Evolutionary conservation across 1,139 yeast genomes (phyloP).

Genomic region (Cylindricascospora bacillispora): DNA sequence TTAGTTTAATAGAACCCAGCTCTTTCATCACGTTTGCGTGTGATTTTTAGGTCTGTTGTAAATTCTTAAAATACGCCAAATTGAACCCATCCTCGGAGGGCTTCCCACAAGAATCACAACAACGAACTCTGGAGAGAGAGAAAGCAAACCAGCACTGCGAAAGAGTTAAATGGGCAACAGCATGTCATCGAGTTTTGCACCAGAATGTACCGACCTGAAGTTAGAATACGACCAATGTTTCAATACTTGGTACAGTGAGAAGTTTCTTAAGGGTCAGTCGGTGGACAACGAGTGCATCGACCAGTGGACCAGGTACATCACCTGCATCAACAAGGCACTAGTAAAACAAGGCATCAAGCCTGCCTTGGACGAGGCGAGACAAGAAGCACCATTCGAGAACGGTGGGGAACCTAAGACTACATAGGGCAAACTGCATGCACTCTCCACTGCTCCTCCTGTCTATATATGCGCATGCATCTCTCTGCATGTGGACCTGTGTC

Average conservation of each 20-base stretch:
- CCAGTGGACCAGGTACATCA: constrained; percentile 76
- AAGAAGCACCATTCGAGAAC: constrained; percentile 76
- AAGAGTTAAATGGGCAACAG: constrained; percentile 51
- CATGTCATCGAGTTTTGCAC: constrained; percentile 89
- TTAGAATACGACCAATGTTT: constrained; percentile 83
- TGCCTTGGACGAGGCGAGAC: constrained; percentile 83
- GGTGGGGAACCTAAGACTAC: constrained; percentile 46
- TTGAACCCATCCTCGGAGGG: background rate
- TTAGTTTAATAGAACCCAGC: too few relatives aligned
- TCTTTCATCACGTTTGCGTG: too few relatives aligned
- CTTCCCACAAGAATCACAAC: background rate
- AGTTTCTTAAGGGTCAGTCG: constrained; percentile 33
- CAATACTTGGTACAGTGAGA: constrained; percentile 89
- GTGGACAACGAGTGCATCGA: constrained; percentile 80
- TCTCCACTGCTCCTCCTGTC: too few relatives aligned
- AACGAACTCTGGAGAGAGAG: too few relatives aligned
- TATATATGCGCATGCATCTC: too few relatives aligned
- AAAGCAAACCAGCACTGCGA: too few relatives aligned
- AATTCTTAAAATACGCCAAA: constrained; percentile 1
- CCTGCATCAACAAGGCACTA: constrained; percentile 55
- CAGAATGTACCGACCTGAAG: constrained; percentile 86
- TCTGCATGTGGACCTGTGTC: too few relatives aligned
- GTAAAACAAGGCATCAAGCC: constrained; percentile 32
- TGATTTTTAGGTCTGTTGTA: too few relatives aligned
- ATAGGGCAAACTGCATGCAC: too few relatives aligned